Conservation (phyloP, 176 grass and related monocot genomes). For the barley (Hordeum vulgare) region MorexV3_pseudomolecules_assembly NC_058519.1:617156281-617156780, state of each 20-base stretch:
- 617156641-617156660: background rate
- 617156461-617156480: background rate
- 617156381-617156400: background rate
- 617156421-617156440: background rate
- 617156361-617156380: conserved; percentile 6
- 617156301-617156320: no score
- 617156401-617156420: conserved; percentile 2
- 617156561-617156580: background rate
- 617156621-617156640: background rate
- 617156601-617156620: background rate
- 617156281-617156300: no score
- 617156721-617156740: background rate
- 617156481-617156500: background rate
- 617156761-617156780: background rate
- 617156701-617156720: background rate
- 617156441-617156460: background rate
- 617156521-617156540: background rate
- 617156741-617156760: background rate
- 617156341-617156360: background rate
- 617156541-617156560: background rate
- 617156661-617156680: background rate
- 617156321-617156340: no score
- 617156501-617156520: background rate
- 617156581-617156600: background rate
- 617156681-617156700: background rate